Evolutionary conservation across 805 yeast genomes (phyloP).

Genomic region (Komagataella populi): DNA sequence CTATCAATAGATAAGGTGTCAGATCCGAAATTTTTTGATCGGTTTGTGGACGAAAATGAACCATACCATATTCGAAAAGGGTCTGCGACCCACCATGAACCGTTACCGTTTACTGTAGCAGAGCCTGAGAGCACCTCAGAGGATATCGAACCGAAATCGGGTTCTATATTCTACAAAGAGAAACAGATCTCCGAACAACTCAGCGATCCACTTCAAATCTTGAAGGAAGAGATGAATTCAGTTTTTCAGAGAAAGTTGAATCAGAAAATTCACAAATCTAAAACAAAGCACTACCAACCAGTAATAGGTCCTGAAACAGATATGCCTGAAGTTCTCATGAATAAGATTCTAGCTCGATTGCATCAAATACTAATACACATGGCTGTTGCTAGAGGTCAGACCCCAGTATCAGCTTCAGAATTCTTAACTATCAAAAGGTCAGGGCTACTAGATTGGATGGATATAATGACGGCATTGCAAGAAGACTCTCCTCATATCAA

Average conservation of each 20-base stretch:
- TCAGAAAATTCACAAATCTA: conserved; percentile 6
- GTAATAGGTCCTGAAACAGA: not conserved
- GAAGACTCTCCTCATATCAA: conserved; percentile 1
- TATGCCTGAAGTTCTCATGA: conserved; percentile 3
- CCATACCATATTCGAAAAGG: not conserved
- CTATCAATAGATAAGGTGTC: conserved; percentile 20
- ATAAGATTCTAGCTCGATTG: not conserved
- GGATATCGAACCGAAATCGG: not conserved
- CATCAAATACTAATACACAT: not conserved
- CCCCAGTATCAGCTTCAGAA: not conserved
- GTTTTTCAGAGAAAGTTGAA: conserved; percentile 8
- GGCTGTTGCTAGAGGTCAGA: not conserved
- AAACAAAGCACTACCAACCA: not conserved
- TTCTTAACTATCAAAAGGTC: not conserved
- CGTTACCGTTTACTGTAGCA: not conserved
- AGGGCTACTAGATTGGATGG: not conserved
- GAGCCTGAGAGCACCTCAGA: conserved; percentile 1
- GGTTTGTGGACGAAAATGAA: conserved; percentile 14
- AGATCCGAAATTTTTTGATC: conserved; percentile 16
- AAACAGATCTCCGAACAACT: conserved; percentile 3
- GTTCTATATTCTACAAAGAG: conserved; percentile 4
- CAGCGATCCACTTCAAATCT: conserved; percentile 7
- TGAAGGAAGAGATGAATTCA: conserved; percentile 10
- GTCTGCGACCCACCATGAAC: not conserved
- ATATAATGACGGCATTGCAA: not conserved